Evolutionary conservation across 2,329 filamentous ascomycete species (phyloP).

Genomic region (Leptographium lundbergii): DNA sequence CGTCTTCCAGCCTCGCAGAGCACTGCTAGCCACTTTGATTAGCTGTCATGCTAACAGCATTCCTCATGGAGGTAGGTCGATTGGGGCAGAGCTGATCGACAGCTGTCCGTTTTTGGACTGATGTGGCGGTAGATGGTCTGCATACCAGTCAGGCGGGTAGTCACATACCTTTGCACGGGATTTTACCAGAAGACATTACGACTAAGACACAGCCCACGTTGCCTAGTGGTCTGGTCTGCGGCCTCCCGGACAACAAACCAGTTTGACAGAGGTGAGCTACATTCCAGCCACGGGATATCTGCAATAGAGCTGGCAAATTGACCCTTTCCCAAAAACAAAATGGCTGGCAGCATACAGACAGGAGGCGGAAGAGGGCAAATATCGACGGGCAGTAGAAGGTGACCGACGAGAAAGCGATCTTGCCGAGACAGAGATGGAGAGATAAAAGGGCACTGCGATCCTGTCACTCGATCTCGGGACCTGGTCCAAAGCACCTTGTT

Average conservation of each 20-base stretch:
- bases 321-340: background rate
- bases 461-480: background rate
- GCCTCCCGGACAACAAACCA: background rate
- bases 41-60: background rate
- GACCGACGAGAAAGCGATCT: background rate
- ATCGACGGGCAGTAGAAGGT: background rate
- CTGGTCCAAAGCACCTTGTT: background rate
- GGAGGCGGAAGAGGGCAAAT: background rate
- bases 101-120: background rate
- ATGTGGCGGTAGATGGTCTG: background rate
- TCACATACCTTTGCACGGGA: background rate
- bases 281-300: background rate
- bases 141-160: background rate
- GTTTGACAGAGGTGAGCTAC: background rate
- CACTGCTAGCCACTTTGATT: background rate
- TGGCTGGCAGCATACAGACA: constrained; percentile 1
- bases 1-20: no score
- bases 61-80: background rate
- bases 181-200: background rate
- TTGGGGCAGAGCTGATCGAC: background rate
- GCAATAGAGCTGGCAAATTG: background rate
- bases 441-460: background rate
- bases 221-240: background rate
- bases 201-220: background rate
- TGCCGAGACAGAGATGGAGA: background rate